Evolutionary conservation across 2,329 filamentous ascomycete genomes (phyloP).

Genomic region (Penicillium thymicola): DNA sequence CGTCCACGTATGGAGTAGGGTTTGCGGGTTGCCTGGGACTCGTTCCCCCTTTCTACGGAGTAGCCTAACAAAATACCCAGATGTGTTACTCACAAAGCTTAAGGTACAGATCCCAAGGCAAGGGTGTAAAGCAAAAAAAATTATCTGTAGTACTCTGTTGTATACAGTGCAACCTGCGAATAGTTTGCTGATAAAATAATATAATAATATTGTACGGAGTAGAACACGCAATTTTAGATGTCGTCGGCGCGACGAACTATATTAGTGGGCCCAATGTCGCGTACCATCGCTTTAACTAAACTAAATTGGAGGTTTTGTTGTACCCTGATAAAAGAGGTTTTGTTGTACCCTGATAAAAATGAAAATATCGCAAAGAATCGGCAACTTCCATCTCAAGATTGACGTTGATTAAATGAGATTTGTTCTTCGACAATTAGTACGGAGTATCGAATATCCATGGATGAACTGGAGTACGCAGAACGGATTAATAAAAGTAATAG

Average conservation of each 20-base stretch:
- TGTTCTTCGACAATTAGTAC: not conserved
- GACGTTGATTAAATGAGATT: not conserved
- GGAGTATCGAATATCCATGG: not conserved
- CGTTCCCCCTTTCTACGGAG: not conserved
- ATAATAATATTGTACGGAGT: too few species aligned
- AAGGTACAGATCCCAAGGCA: not conserved
- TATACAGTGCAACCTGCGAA: not conserved
- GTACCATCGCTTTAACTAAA: not conserved
- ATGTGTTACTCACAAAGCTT: not conserved
- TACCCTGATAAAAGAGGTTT: not conserved
- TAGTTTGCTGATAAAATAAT: not conserved
- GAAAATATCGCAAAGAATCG: not conserved
- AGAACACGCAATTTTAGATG: not conserved
- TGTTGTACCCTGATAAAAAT: not conserved
- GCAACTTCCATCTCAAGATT: not conserved
- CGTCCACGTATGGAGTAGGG: not conserved
- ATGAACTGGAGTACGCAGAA: not conserved
- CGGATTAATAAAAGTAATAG: not conserved
- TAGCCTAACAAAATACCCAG: not conserved
- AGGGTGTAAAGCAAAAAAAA: not conserved
- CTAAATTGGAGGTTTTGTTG: not conserved
- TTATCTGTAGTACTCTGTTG: too few species aligned
- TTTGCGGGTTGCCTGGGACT: not conserved
- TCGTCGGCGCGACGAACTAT: slow-evolving; percentile 19
- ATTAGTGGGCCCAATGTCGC: slow-evolving; percentile 14